These are phyloP conservation scores for Pinus albicaulis DNA, from an alignment of 75 land plant genomes.

Conservation along the genomic window DNA sequence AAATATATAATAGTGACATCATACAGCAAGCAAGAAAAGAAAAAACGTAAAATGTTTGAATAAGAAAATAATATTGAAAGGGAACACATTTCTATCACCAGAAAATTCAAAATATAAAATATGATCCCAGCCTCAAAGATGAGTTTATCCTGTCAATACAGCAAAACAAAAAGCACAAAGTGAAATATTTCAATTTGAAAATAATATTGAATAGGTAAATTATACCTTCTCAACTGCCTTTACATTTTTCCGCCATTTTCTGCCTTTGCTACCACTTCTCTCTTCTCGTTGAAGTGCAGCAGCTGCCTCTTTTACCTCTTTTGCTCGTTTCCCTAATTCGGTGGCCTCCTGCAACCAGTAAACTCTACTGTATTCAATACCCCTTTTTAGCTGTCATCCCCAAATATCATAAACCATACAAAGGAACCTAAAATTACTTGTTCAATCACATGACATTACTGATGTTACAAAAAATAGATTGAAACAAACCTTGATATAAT, in stretches of 20 bases:
- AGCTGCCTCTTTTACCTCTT: constrained; percentile 86
- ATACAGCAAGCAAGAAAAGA: background rate
- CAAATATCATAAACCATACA: background rate
- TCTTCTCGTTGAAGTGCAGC: constrained; percentile 91
- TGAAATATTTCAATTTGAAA: background rate
- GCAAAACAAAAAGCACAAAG: background rate
- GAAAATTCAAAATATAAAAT: too few species aligned
- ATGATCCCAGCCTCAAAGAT: too few species aligned
- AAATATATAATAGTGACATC: background rate
- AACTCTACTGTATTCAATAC: background rate
- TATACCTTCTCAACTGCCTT: constrained; percentile 89
- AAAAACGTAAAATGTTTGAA: background rate
- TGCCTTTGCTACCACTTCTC: constrained; percentile 81
- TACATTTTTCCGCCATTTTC: constrained; percentile 95
- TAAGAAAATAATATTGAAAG: background rate
- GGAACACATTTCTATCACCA: too few species aligned
- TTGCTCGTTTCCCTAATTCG: constrained; percentile 89
- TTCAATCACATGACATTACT: background rate
- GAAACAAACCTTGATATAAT: constrained; percentile 84
- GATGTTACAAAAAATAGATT: background rate
- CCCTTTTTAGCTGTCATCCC: background rate
- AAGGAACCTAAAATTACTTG: constrained; percentile 1
- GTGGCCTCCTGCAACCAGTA: constrained; percentile 76
- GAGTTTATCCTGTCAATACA: too few species aligned
- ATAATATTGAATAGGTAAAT: background rate